Conservation (phyloP, 1,284 basidiomycete species). For the Leccinum subrobustum region DNA sequence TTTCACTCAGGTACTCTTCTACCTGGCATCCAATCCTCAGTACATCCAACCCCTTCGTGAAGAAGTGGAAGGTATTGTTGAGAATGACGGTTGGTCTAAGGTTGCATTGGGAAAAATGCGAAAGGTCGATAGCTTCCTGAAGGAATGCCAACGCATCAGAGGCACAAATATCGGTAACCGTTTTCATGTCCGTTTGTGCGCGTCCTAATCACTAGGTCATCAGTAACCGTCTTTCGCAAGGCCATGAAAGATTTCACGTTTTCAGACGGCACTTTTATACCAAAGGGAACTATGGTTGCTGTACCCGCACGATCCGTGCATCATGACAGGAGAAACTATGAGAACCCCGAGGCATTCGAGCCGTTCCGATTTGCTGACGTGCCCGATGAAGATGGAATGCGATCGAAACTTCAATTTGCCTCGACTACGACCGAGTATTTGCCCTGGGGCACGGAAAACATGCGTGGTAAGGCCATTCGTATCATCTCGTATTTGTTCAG, state of each 20-base stretch:
- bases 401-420: slow-evolving; percentile 16
- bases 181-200: not conserved
- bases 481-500: not conserved
- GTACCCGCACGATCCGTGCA: slow-evolving; percentile 27
- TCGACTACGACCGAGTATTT: slow-evolving; percentile 12
- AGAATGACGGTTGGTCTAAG: not conserved
- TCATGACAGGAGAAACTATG: slow-evolving; percentile 26
- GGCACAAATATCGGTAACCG: not conserved
- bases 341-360: slow-evolving; percentile 29
- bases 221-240: slow-evolving; percentile 34
- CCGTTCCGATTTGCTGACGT: slow-evolving; percentile 33
- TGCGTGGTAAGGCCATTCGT: slow-evolving; percentile 11
- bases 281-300: slow-evolving; percentile 33
- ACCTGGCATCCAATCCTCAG: not conserved
- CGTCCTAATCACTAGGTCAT: not conserved
- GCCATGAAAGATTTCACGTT: slow-evolving; percentile 38
- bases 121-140: slow-evolving; percentile 16
- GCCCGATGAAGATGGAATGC: slow-evolving; percentile 12
- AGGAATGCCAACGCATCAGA: slow-evolving; percentile 8
- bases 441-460: slow-evolving; percentile 15
- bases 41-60: slow-evolving; percentile 27
- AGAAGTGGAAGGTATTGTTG: slow-evolving; percentile 35
- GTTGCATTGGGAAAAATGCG: slow-evolving; percentile 6
- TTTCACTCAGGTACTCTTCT: slow-evolving; percentile 28
- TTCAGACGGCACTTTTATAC: slow-evolving; percentile 42